Evolutionary conservation across 768 basidiomycete genomes (phyloP).

Genomic region (Xerocomus brunneocitrinus): DNA sequence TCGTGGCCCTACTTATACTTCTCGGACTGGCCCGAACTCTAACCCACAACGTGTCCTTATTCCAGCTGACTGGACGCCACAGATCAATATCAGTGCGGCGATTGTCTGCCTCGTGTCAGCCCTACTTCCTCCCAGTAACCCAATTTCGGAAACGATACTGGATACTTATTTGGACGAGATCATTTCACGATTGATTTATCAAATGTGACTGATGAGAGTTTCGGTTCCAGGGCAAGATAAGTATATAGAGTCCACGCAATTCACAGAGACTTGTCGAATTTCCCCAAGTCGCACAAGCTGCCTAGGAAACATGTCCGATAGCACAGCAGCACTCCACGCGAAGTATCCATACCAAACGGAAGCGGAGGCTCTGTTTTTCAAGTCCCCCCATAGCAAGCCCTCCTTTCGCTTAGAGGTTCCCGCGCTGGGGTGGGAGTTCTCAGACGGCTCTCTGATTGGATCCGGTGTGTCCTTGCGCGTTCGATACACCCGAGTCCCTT

Average conservation of each 20-base stretch:
- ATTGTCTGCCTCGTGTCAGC: not conserved
- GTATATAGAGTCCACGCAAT: too few relatives aligned
- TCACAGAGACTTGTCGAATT: too few relatives aligned
- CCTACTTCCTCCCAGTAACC: not conserved
- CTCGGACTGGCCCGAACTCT: not conserved
- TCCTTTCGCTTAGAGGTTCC: not conserved
- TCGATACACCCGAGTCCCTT: too few relatives aligned
- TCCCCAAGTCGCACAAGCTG: too few relatives aligned
- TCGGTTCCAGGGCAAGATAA: too few relatives aligned
- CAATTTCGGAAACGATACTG: not conserved
- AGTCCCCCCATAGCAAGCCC: not conserved
- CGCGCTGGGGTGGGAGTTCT: not conserved
- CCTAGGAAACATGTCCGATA: too few relatives aligned
- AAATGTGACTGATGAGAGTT: too few relatives aligned
- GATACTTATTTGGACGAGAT: not conserved
- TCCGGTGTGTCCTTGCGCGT: not conserved
- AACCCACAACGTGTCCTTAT: not conserved
- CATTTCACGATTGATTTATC: too few relatives aligned
- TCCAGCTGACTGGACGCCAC: not conserved
- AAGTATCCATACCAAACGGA: not conserved
- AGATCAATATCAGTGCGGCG: not conserved
- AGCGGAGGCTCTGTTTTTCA: not conserved
- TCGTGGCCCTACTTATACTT: not conserved
- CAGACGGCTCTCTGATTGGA: not conserved
- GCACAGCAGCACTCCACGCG: not conserved